Evolutionary conservation across 768 basidiomycete genomes (phyloP).

Genomic region (Tulasnella calospora): DNA sequence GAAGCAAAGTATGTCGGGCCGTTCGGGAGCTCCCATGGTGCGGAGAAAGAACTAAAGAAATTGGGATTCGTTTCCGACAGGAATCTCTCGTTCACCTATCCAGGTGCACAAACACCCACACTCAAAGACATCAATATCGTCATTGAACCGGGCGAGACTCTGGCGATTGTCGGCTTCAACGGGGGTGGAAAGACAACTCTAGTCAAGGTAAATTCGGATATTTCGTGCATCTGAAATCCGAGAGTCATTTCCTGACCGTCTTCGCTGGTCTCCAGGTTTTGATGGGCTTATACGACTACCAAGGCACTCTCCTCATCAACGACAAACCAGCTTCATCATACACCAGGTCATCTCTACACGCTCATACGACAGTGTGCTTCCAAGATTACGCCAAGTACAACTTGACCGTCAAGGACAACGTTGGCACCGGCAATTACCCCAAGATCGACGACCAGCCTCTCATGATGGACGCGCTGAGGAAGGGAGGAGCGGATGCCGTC

Average conservation of each 20-base stretch:
- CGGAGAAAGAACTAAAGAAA: neutral
- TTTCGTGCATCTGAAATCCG: neutral
- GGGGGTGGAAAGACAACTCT: conserved; percentile 31
- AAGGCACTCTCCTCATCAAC: conserved; percentile 68
- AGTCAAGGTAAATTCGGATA: conserved; percentile 8
- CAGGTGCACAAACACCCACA: conserved; percentile 62
- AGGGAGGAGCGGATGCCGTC: conserved; percentile 66
- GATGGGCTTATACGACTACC: conserved; percentile 72
- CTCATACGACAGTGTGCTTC: conserved; percentile 69
- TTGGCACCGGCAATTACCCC: conserved; percentile 76
- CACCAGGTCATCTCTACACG: conserved; percentile 67
- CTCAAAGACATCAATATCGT: conserved; percentile 65
- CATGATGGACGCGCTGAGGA: conserved; percentile 58
- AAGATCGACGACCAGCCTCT: conserved; percentile 53
- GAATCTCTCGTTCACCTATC: conserved; percentile 71
- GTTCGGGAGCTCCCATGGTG: neutral
- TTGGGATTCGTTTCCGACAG: conserved; percentile 34
- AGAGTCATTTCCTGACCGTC: conserved; percentile 39
- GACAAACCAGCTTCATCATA: conserved; percentile 61
- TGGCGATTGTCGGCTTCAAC: conserved; percentile 66
- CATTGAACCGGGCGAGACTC: conserved; percentile 67
- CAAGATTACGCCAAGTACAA: conserved; percentile 77
- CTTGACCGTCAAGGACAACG: conserved; percentile 71
- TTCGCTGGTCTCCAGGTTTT: conserved; percentile 49
- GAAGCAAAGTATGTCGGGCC: conserved; percentile 37